Base-by-base conservation (phyloP, 768 basidiomycete species). In the Russula earlei region DNA sequence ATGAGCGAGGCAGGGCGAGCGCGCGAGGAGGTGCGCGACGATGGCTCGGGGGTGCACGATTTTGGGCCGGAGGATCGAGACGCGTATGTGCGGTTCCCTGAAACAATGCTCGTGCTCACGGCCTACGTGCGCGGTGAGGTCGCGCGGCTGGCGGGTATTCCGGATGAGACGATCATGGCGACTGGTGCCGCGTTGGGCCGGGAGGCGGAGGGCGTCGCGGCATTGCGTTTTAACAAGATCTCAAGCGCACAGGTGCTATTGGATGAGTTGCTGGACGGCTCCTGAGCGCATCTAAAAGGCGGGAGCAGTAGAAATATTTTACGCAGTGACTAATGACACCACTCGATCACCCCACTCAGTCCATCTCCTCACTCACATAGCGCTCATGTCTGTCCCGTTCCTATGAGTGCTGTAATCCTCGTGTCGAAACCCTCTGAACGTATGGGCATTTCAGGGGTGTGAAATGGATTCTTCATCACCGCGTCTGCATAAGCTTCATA, bases 381-480 rank as follows among this genome's bases (percentile, higher is more conserved):
- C 3, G 5, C 25, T 49, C 49, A 62, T 8, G 58, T 43, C n/a
- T 60, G 34, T 8, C 49, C 54, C 4, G 61, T 52, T 17, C 47
- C 54, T 43, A 87, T 76, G 45, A 91, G 70, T 8, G 79, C 67
- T 10, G 76, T 72, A 49, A 90, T 81, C 43, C 83, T 79, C 53
- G 71, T 71, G 65, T 98, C 95, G 66, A 98, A 98, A 17, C 81
- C 82, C 63, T 92, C 90, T 42, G 77, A 91, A 45, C 96, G 82
- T 62, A 98, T 93, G 2, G 96, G 96, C 95, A 98, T 99, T 69
- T 98, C 96, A n/a, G 88, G 89, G 5, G 92, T 95, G 69, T 98
- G 92, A 71, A 99, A 99, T 0, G 96, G 96, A 66, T 97, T 97
- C 76, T 98, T 97, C 91, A 97, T 95, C 52, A 93, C 93, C 1